Conservation (phyloP, 2,329 filamentous ascomycete genomes). For the Penicillium sp. region DNA sequence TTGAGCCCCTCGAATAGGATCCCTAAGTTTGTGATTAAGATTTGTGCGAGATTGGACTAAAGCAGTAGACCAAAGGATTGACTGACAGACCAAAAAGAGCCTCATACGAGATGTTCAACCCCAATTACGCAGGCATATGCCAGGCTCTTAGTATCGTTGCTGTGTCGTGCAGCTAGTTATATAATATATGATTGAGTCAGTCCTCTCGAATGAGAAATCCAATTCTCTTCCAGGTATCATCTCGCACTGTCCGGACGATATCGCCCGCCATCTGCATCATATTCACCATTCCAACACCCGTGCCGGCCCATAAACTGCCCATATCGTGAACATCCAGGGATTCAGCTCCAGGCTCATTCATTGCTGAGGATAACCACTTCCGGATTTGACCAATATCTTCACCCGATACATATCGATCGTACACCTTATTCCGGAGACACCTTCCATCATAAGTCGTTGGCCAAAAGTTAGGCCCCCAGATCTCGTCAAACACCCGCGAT, state of each 20-base stretch:
- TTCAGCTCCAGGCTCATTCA: constrained; percentile 4
- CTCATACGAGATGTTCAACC: neutral
- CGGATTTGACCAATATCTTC: constrained; percentile 14
- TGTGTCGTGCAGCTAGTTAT: neutral
- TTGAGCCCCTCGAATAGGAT: neutral
- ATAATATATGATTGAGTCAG: neutral
- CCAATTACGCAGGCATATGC: neutral
- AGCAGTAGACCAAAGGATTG: too few species aligned
- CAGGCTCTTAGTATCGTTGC: neutral
- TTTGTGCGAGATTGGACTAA: neutral
- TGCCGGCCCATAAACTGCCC: constrained; percentile 25
- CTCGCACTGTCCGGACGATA: constrained; percentile 10
- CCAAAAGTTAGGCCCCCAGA: constrained; percentile 22
- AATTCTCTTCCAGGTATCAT: neutral
- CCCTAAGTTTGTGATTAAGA: neutral
- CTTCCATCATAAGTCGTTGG: constrained; percentile 24
- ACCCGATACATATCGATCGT: constrained; percentile 12
- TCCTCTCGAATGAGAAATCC: neutral
- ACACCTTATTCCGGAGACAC: constrained; percentile 20
- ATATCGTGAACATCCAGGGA: constrained; percentile 17
- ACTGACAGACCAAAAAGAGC: neutral
- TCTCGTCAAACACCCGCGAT: constrained; percentile 25
- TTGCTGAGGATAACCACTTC: constrained; percentile 6
- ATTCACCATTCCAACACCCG: constrained; percentile 25
- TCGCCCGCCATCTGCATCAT: constrained; percentile 12